phyloP scores from a whole-genome alignment of 2,329 filamentous ascomycete genomes.

The Cytospora piceicola region DNA sequence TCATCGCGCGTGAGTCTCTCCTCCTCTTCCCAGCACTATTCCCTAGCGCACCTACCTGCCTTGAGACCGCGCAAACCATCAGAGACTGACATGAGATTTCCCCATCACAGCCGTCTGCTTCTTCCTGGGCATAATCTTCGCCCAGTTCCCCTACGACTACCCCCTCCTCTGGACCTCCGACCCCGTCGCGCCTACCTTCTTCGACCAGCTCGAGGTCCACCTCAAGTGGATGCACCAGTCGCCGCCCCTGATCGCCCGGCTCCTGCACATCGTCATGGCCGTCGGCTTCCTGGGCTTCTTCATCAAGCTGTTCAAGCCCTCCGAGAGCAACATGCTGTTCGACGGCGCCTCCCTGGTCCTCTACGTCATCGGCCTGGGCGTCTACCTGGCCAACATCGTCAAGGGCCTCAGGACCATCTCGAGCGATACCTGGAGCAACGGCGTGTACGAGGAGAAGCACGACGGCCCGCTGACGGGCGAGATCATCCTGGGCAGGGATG shows the following conservation, averaged over 20 bases:
- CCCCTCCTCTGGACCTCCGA: slow-evolving; percentile 80
- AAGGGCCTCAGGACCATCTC: slow-evolving; percentile 88
- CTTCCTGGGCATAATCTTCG: slow-evolving; percentile 98
- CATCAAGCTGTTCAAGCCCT: slow-evolving; percentile 91
- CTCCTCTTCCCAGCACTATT: slow-evolving; percentile 15
- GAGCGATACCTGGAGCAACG: slow-evolving; percentile 62
- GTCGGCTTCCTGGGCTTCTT: slow-evolving; percentile 88
- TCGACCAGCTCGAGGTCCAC: slow-evolving; percentile 84
- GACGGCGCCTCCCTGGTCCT: slow-evolving; percentile 80
- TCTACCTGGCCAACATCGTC: slow-evolving; percentile 96
- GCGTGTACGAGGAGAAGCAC: slow-evolving; percentile 46
- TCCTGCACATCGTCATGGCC: slow-evolving; percentile 90
- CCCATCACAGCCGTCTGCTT: slow-evolving; percentile 77
- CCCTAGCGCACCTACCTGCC: slow-evolving; percentile 15
- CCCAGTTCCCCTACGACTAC: slow-evolving; percentile 94
- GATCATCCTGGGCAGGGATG: slow-evolving; percentile 77
- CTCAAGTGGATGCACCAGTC: slow-evolving; percentile 89
- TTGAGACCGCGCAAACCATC: slow-evolving; percentile 18
- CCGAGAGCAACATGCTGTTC: slow-evolving; percentile 94
- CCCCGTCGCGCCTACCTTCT: slow-evolving; percentile 68
- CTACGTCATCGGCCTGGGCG: slow-evolving; percentile 84
- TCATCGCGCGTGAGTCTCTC: slow-evolving; percentile 80
- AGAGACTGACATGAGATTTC: slow-evolving; percentile 26
- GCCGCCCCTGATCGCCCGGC: slow-evolving; percentile 87
- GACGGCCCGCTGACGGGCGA: slow-evolving; percentile 57